These are phyloP conservation scores for Lentinula raphanica DNA, from an alignment of 768 basidiomycete species.

Conservation along the genomic window DNA sequence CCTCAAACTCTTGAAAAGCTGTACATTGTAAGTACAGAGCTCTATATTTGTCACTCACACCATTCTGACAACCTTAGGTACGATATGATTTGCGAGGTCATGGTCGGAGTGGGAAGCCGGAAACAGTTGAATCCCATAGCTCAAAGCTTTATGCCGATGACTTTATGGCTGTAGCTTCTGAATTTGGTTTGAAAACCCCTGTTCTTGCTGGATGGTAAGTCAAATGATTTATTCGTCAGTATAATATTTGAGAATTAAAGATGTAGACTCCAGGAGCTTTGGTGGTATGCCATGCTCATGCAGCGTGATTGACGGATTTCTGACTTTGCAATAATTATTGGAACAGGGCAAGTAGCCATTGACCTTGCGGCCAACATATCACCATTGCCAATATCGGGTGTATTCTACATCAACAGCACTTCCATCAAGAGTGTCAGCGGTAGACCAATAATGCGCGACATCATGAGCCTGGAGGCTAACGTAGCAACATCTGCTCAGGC, in stretches of 20 bases:
- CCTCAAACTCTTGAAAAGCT: neutral
- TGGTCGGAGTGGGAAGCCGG: constrained; percentile 13
- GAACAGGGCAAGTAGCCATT: neutral
- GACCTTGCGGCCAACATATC: neutral
- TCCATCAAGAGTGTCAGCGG: neutral
- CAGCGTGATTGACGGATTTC: neutral
- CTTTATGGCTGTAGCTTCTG: constrained; percentile 11
- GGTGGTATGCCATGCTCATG: neutral
- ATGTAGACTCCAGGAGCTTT: neutral
- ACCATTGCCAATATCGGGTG: neutral
- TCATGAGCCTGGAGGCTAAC: neutral
- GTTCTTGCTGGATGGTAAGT: constrained; percentile 16
- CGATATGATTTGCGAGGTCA: constrained; percentile 18
- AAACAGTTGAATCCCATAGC: constrained; percentile 6
- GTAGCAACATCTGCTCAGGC: neutral
- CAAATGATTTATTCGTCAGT: neutral
- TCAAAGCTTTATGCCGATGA: constrained; percentile 14
- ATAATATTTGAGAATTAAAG: neutral
- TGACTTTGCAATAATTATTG: neutral
- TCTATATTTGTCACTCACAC: neutral
- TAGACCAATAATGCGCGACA: neutral
- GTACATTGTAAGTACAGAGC: constrained; percentile 5
- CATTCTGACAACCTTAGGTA: constrained; percentile 9
- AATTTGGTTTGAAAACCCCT: constrained; percentile 11
- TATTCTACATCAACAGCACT: neutral